phyloP scores from a whole-genome alignment of 2,329 filamentous ascomycete species.

The Cladosporium oxysporum region DNA sequence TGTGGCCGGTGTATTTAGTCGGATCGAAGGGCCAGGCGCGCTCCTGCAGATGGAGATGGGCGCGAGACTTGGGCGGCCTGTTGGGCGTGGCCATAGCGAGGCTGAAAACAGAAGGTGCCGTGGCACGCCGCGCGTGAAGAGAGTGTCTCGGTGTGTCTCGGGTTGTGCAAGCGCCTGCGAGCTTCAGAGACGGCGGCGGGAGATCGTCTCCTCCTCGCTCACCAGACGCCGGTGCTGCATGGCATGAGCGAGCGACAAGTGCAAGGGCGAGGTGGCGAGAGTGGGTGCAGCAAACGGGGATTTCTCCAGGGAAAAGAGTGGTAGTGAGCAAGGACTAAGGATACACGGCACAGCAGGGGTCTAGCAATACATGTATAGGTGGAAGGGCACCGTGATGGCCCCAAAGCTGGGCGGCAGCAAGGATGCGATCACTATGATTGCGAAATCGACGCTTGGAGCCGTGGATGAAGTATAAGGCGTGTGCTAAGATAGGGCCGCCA shows the following conservation, averaged over 20 bases:
- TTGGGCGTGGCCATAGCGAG: slow-evolving; percentile 2
- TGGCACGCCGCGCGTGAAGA: neutral
- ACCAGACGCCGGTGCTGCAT: neutral
- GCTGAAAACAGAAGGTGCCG: slow-evolving; percentile 5
- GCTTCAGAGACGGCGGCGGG: slow-evolving; percentile 10
- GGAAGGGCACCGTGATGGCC: neutral
- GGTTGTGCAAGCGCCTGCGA: neutral
- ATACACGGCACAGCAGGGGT: neutral
- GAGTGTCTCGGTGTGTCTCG: neutral
- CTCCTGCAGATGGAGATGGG: slow-evolving; percentile 17
- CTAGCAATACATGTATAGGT: neutral
- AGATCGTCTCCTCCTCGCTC: slow-evolving; percentile 3
- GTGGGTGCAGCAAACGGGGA: neutral
- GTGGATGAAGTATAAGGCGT: neutral
- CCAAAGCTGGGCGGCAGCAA: neutral
- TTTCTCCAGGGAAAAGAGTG: neutral
- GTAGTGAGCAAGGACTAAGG: neutral
- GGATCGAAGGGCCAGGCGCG: slow-evolving; percentile 18
- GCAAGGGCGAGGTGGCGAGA: neutral
- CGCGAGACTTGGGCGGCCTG: neutral
- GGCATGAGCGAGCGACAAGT: neutral
- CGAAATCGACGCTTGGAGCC: neutral
- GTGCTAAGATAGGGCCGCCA: neutral
- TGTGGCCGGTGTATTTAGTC: slow-evolving; percentile 17
- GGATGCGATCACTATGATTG: neutral